Evolutionary conservation across 1,139 yeast species (phyloP), one percentile per base, ranked within the genome.

Genomic region (Pneumocystis carinii): DNA sequence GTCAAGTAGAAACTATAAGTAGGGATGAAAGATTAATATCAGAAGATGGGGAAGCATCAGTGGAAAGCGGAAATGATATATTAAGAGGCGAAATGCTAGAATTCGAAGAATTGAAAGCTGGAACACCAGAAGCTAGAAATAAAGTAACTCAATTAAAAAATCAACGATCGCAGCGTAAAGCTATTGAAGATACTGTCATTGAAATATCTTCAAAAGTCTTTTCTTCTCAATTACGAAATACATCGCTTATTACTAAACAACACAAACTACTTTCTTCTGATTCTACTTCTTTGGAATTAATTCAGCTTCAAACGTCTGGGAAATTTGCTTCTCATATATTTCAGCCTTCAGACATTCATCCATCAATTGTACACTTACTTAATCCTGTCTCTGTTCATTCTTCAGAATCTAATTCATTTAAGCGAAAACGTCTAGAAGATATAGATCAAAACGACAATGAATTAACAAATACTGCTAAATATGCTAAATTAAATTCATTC

Each of bases 141-240:
- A 48, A 29, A 17, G 17, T n/a, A 24, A 12, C 61, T 59, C 42
- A 14, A 19, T 15, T 36, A 14, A 17, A 38, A 32, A 15, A 3
- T 19, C 63, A 38, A 15, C 19, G 27, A 14, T 39, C 57, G 10
- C 60, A 56, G 15, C 48, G 58, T 17, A 41, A 55, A n/a, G 63
- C 39, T 7, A n/a, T 61, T 6, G 42, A 55, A 37, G 63, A 61
- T 61, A 36, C 60, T 5, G 61, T 60, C 29, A 61, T 58, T 10
- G 63, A 61, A 24, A 56, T 61, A 29, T 61, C 63, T 6, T 55
- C 61, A 42, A 53, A 41, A 37, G 59, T 32, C 58, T 59, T 61
- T 27, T 59, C 59, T 37, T 53, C 53, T 39, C 63, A 61, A 36
- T 29, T 61, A 14, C 56, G 62, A 15, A 58, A 61, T 24, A 55